Conservation (phyloP, 2,329 filamentous ascomycete genomes). For the Neofusicoccum parvum region DNA sequence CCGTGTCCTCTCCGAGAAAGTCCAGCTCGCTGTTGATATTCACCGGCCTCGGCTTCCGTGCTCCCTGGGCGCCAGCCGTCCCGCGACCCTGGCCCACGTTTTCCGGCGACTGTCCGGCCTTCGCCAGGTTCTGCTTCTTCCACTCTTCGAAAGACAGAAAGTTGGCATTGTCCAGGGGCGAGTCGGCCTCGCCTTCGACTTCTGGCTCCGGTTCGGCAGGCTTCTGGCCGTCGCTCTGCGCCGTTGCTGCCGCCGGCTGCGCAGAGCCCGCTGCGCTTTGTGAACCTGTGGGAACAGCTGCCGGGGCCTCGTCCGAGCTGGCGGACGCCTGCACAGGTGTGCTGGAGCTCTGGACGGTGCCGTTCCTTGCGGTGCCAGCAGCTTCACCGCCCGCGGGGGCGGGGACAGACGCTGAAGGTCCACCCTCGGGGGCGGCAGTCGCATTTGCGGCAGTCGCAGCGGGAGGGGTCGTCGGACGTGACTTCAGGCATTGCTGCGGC, state of each 20-base stretch:
- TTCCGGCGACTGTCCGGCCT: slow-evolving; percentile 76
- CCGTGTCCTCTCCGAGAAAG: slow-evolving; percentile 80
- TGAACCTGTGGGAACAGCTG: not conserved
- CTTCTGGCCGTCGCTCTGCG: not conserved
- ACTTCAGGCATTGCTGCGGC: slow-evolving; percentile 73
- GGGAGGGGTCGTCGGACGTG: slow-evolving; percentile 52
- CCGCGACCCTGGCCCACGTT: slow-evolving; percentile 61
- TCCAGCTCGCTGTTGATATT: slow-evolving; percentile 71
- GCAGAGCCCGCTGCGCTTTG: slow-evolving; percentile 13
- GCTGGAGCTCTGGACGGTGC: slow-evolving; percentile 6
- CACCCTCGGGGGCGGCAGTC: slow-evolving; percentile 5
- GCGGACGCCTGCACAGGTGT: slow-evolving; percentile 19
- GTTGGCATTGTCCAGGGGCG: slow-evolving; percentile 70
- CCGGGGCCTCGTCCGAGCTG: not conserved
- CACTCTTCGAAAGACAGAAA: slow-evolving; percentile 98
- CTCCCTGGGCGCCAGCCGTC: slow-evolving; percentile 49
- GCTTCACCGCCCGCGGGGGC: not conserved
- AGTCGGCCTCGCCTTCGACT: slow-evolving; percentile 62
- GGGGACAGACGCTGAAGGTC: not conserved
- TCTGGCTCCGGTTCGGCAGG: slow-evolving; percentile 26
- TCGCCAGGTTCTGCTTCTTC: slow-evolving; percentile 90
- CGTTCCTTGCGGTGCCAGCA: slow-evolving; percentile 14
- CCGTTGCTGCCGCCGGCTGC: slow-evolving; percentile 16
- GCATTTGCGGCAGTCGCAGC: not conserved
- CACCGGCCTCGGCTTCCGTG: slow-evolving; percentile 51